A percentile compares a stretch with the other conserved stretches of the same genome.
Evolutionary conservation across 2,329 filamentous ascomycete species (phyloP).

Genomic region (Talaromyces sp.): DNA sequence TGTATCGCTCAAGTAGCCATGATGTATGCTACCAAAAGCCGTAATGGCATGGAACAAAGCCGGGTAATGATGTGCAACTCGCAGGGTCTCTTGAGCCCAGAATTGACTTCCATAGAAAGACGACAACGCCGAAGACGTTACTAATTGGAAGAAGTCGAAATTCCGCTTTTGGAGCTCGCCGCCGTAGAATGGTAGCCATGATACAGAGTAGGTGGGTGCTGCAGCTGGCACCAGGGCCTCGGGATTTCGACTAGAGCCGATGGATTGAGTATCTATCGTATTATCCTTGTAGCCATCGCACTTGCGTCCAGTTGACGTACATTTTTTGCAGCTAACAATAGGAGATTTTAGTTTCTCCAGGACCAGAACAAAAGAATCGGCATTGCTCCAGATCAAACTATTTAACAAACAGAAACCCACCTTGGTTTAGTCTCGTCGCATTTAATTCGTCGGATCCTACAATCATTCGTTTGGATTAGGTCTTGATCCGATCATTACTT

Average conservation of each 20-base stretch:
- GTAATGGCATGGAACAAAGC: constrained; percentile 12
- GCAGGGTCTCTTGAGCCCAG: constrained; percentile 6
- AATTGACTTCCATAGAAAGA: constrained; percentile 6
- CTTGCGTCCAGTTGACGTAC: constrained; percentile 9
- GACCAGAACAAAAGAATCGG: not conserved
- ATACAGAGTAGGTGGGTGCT: not conserved
- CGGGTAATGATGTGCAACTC: constrained; percentile 12
- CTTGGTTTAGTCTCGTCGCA: constrained; percentile 11
- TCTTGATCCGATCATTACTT: not conserved
- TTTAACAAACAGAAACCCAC: not conserved
- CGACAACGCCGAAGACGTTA: constrained; percentile 6
- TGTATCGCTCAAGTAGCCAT: constrained; percentile 7
- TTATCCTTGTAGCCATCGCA: constrained; percentile 14
- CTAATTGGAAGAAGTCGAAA: constrained; percentile 13
- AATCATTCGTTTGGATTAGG: not conserved
- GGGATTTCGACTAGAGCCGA: not conserved
- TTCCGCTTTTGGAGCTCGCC: constrained; percentile 9
- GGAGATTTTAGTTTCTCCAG: not conserved
- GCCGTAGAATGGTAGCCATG: constrained; percentile 5
- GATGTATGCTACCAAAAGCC: constrained; percentile 13
- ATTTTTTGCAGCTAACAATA: constrained; percentile 10
- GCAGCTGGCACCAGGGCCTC: not conserved
- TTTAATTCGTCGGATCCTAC: constrained; percentile 13
- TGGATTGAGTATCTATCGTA: not conserved
- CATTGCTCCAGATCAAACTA: not conserved